Evolutionary conservation across 2,329 filamentous ascomycete genomes (phyloP), one percentile per base, ranked within the genome.

Genomic region (Hypoxylon sp.): DNA sequence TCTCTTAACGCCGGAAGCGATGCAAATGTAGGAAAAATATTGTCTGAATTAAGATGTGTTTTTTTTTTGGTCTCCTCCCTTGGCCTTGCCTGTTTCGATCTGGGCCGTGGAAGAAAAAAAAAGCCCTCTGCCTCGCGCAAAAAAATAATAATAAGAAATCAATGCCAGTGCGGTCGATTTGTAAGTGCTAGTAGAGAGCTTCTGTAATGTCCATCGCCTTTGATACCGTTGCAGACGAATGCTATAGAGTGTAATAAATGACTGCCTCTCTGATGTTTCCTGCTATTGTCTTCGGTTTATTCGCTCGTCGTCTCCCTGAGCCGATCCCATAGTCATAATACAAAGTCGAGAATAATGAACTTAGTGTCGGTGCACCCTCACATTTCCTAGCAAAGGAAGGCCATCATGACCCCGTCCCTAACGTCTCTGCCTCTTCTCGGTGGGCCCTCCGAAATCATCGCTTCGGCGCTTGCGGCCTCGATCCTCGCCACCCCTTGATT

Each of bases 361-460:
- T 63, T 61, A 51, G n/a, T 26, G 59, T 64, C 54, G 63, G 52
- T 59, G 51, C 55, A 53, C 35, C 63, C 29, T 69, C 63, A 66
- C 67, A 63, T 37, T 29, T 11, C 17, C 24, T 33, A 63, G 59
- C 66, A 54, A 66, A 72, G 47, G 10, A 63, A 51, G 61, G 71
- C 44, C 47, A n/a, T 58, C 17, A 22, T 24, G 59, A 69, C 55
- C 55, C 58, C 67, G 63, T 33, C 37, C 11, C 72, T 78, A 77
- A 76, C 82, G 87, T 77, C 87, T 83, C 70, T 80, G 82, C 76
- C 87, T 82, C 81, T 89, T 89, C 67, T 88, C 86, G 64, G 59
- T 66, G 37, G 76, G 73, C 48, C 74, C 73, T 50, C 66, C 73
- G 63, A 82, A 82, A 57, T 87, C 86, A 66, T 87, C 86, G 71